phyloP scores from a whole-genome alignment of 139 green algal species.

The Picochlorum sp. region DNA sequence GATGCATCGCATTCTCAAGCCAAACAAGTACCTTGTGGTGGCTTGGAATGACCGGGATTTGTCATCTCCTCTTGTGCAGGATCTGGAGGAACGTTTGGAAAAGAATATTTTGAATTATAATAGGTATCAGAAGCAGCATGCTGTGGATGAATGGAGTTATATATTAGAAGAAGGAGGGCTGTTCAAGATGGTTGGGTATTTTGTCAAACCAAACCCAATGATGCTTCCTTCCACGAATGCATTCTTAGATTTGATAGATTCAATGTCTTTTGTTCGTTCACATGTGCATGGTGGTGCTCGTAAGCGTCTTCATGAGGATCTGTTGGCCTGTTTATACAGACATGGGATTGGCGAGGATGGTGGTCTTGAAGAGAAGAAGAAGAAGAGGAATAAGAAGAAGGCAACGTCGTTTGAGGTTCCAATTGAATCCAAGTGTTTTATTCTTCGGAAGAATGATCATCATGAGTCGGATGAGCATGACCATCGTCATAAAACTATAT shows the following conservation, averaged over 20 bases:
- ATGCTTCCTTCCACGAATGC: slow-evolving; percentile 7
- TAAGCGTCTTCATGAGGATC: slow-evolving; percentile 24
- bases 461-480: no score
- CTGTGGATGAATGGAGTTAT: slow-evolving; percentile 17
- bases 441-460: no score
- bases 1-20: slow-evolving; percentile 20
- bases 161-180: slow-evolving; percentile 11
- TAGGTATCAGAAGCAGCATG: slow-evolving; percentile 21
- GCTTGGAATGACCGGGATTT: slow-evolving; percentile 30
- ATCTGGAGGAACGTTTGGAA: slow-evolving; percentile 21
- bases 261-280: slow-evolving; percentile 20
- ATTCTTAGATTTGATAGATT: slow-evolving; percentile 27
- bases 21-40: slow-evolving; percentile 13
- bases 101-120: slow-evolving; percentile 20
- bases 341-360: no score
- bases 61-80: slow-evolving; percentile 1
- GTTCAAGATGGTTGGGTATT: slow-evolving; percentile 20
- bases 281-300: slow-evolving; percentile 10
- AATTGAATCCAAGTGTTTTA: no score
- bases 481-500: no score
- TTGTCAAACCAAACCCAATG: slow-evolving; percentile 24
- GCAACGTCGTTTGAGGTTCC: no score
- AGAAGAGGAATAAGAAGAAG: background rate
- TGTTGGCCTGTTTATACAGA: background rate
- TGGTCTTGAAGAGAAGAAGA: background rate